These are phyloP conservation scores for Lanmaoa rubissima DNA, from an alignment of 768 basidiomycete genomes.

Conservation along the genomic window DNA sequence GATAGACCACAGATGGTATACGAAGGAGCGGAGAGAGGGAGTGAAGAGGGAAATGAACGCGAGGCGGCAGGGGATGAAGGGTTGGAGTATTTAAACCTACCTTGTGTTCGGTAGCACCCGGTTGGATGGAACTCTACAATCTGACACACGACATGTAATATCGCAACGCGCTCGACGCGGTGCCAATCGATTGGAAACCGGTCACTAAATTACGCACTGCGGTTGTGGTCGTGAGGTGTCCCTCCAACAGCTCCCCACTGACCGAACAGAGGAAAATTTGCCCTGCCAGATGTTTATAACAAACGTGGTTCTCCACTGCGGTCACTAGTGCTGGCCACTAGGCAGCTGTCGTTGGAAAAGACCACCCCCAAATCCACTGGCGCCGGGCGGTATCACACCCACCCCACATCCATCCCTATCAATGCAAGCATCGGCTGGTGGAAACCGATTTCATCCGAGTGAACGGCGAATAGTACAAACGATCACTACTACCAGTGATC, in stretches of 20 bases:
- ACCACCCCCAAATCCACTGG: not conserved
- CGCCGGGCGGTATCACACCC: too few relatives aligned
- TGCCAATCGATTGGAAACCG: not conserved
- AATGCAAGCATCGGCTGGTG: not conserved
- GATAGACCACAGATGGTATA: not conserved
- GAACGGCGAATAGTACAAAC: not conserved
- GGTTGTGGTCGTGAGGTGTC: not conserved
- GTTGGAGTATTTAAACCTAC: conserved; percentile 12
- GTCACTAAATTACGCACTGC: not conserved
- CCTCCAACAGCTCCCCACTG: too few relatives aligned
- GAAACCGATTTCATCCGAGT: not conserved
- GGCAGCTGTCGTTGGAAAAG: not conserved
- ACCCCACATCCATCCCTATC: not conserved
- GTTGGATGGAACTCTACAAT: conserved; percentile 4
- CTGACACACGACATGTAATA: conserved; percentile 3
- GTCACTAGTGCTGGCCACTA: not conserved
- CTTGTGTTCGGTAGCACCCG: conserved; percentile 21
- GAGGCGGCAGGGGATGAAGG: not conserved
- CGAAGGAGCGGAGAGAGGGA: not conserved
- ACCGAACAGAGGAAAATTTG: not conserved
- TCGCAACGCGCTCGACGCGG: not conserved
- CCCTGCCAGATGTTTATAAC: not conserved
- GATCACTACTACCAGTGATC: not conserved
- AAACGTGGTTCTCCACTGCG: not conserved
- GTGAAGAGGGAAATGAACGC: not conserved